phyloP scores from a whole-genome alignment of 768 basidiomycete genomes.

The Russula emetica region DNA sequence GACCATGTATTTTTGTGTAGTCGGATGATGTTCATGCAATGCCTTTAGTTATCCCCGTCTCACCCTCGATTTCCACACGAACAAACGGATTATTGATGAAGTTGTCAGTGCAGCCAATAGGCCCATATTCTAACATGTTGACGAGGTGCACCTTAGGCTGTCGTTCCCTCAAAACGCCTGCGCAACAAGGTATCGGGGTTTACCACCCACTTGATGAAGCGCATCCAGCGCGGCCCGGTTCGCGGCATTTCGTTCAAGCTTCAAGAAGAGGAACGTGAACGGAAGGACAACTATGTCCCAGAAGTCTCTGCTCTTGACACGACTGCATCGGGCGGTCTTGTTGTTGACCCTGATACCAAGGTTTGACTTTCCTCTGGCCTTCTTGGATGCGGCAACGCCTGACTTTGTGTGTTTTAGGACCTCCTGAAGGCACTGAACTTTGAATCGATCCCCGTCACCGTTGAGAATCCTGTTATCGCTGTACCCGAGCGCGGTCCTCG shows the following conservation, averaged over 20 bases:
- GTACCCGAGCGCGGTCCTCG: conserved; percentile 66
- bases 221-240: conserved; percentile 96
- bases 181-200: conserved; percentile 99
- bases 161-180: conserved; percentile 96
- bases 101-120: conserved; percentile 54
- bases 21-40: background rate
- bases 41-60: conserved; percentile 87
- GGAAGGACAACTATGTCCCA: conserved; percentile 99
- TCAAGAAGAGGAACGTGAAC: conserved; percentile 98
- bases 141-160: conserved; percentile 47
- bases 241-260: conserved; percentile 99
- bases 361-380: conserved; percentile 43
- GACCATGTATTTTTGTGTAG: background rate
- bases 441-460: conserved; percentile 77
- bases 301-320: conserved; percentile 95
- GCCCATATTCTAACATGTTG: background rate
- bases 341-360: conserved; percentile 93
- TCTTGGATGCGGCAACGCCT: conserved; percentile 1
- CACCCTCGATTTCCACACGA: conserved; percentile 99
- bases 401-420: conserved; percentile 45
- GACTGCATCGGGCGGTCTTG: conserved; percentile 56
- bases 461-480: conserved; percentile 60
- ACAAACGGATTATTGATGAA: conserved; percentile 99
- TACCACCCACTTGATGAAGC: conserved; percentile 99
- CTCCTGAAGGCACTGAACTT: conserved; percentile 92